A percentile compares a stretch with the other conserved stretches of the same genome.
Conservation (phyloP, 495 filamentous ascomycete species). For the Mytilinidion resinicola region DNA sequence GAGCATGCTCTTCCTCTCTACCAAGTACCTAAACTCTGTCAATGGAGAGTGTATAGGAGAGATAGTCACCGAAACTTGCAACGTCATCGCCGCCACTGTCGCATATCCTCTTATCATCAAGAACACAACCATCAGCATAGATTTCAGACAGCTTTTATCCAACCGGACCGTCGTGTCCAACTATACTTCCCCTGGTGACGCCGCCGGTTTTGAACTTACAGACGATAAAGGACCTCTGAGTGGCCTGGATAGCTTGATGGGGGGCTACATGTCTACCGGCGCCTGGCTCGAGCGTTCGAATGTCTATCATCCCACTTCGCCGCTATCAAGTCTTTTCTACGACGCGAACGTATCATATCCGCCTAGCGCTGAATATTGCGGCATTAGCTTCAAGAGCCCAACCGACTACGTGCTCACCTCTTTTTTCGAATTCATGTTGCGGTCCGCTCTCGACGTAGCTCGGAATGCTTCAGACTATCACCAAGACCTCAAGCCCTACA, state of each 20-base stretch:
- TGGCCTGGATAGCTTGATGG: not conserved
- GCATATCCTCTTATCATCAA: slow-evolving; percentile 15
- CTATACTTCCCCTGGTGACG: slow-evolving; percentile 13
- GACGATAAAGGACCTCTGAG: slow-evolving; percentile 4
- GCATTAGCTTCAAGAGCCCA: slow-evolving; percentile 2
- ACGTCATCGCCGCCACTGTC: slow-evolving; percentile 17
- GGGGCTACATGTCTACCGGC: not conserved
- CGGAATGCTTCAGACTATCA: not conserved
- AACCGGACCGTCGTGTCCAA: slow-evolving; percentile 8
- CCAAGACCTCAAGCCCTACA: not conserved
- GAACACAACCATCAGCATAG: slow-evolving; percentile 5
- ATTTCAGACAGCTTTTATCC: not conserved
- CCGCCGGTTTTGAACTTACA: not conserved
- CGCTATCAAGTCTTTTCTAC: not conserved
- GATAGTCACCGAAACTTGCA: slow-evolving; percentile 16
- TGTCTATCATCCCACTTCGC: not conserved
- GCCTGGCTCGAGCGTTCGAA: not conserved
- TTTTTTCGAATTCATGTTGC: slow-evolving; percentile 16
- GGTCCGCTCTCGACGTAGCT: not conserved
- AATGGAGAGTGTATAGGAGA: slow-evolving; percentile 8
- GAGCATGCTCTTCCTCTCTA: slow-evolving; percentile 9
- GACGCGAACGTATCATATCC: not conserved
- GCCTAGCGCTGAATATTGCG: not conserved
- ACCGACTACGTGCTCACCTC: not conserved
- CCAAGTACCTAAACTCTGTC: slow-evolving; percentile 9